Evolutionary conservation across 345 rosid genomes (phyloP).

Genomic region (Eutrema japonicum): DNA sequence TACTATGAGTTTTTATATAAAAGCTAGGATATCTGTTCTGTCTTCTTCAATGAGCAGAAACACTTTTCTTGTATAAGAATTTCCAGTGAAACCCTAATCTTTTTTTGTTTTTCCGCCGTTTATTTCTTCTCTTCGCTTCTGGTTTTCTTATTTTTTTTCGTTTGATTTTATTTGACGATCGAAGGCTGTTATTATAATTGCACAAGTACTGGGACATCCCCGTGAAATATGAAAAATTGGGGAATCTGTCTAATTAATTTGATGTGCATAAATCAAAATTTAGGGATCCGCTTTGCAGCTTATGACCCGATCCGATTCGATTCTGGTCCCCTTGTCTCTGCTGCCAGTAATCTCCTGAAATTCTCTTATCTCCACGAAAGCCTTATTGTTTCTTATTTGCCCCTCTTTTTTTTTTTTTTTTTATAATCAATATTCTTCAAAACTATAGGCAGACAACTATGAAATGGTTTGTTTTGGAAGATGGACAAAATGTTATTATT

Average conservation of each 20-base stretch:
- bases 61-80: too few species aligned
- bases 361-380: not conserved
- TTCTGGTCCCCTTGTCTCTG: slow-evolving; percentile 33
- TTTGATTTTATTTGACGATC: not conserved
- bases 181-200: not conserved
- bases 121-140: not conserved
- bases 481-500: not conserved
- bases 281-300: slow-evolving; percentile 51
- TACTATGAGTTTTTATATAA: slow-evolving; percentile 10
- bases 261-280: slow-evolving; percentile 38
- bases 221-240: slow-evolving; percentile 4
- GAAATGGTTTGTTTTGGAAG: not conserved
- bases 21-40: not conserved
- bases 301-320: slow-evolving; percentile 23
- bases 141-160: not conserved
- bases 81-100: not conserved
- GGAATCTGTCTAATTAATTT: slow-evolving; percentile 44
- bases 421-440: too few species aligned
- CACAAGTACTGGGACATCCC: slow-evolving; percentile 51
- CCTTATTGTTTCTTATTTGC: not conserved
- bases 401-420: too few species aligned
- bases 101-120: not conserved
- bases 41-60: not conserved
- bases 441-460: not conserved
- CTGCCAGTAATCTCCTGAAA: slow-evolving; percentile 50